Base-by-base conservation (phyloP, 2,329 filamentous ascomycete genomes). In the Epichloe sp. region DNA sequence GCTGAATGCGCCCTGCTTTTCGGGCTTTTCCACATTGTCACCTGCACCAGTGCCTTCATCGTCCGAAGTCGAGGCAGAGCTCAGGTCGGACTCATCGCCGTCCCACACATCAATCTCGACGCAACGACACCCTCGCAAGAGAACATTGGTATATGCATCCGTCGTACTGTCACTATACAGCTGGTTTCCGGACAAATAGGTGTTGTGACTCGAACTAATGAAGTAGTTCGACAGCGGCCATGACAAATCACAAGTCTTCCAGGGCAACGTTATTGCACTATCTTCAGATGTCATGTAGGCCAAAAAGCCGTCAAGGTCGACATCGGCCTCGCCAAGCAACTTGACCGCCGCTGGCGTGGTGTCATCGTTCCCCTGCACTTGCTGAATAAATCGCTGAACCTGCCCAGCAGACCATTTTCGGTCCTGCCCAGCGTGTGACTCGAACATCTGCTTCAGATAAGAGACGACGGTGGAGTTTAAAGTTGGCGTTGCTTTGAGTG, bases 51-150 rank as follows among this genome's bases (percentile, higher is more conserved):
- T 47, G 62, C 60, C 43, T 71, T 67, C 15, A 86, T 80, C 69
- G 45, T 68, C 70, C 50, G 65, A 71, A 49, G 67, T 68, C 49
- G 66, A 71, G 8, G 61, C 79, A 71, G 65, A 85, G 76, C 66
- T 85, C 74, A 50, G 85, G 77, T 66, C 85, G 61, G 61, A 88
- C 60, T 89, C 84, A 52, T 85, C 81, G 42, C 90, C 90, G 64
- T 96, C 88, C 90, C 90, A 96, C 60, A 93, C 94, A 62, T 96
- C 90, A 54, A 96, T 87, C 70, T 96, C 90, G 53, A 96, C 83
- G 67, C 90, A 96, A 17, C 90, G 83, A 60, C 90, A 95, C 2
- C 88, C 89, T 48, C 87, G 82, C 58, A 88, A 78, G 52, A 96
- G 72, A 10, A 90, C 88, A 48, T 83, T 83, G 57, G 88, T 88